A percentile compares a stretch with the other conserved stretches of the same genome.
Conservation (phyloP, 176 grass and related monocot genomes). For the Oryza glumipatula region DNA sequence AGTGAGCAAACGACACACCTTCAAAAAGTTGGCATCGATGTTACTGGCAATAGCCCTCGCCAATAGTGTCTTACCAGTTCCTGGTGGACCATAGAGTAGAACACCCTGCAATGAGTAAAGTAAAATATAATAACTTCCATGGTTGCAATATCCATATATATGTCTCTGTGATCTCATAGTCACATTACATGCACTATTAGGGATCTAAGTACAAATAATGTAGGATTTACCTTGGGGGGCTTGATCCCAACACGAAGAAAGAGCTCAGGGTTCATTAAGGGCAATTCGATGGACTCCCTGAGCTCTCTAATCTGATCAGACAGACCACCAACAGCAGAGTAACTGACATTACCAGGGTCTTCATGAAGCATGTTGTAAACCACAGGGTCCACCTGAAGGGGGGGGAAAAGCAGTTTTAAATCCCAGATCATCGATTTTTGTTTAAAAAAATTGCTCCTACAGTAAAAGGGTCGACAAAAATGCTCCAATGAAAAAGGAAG, state of each 20-base stretch:
- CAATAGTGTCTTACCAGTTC: constrained; percentile 94
- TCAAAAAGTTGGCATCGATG: constrained; percentile 97
- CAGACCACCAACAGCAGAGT: constrained; percentile 94
- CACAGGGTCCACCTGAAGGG: constrained; percentile 85
- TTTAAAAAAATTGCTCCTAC: not conserved
- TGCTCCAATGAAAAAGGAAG: constrained; percentile 12
- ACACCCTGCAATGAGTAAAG: constrained; percentile 68
- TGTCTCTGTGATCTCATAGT: not conserved
- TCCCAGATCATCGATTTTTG: constrained; percentile 1
- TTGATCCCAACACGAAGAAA: constrained; percentile 97
- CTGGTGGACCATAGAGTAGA: constrained; percentile 94
- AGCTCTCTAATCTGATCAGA: constrained; percentile 98
- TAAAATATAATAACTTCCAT: constrained; percentile 16
- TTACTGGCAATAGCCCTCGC: constrained; percentile 99
- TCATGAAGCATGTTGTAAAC: constrained; percentile 99
- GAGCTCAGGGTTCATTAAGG: constrained; percentile 96
- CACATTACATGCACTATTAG: not conserved
- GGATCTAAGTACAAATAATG: not conserved
- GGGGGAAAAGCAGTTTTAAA: constrained; percentile 20
- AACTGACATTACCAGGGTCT: constrained; percentile 99
- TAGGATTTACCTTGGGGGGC: constrained; percentile 80
- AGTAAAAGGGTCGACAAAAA: constrained; percentile 23
- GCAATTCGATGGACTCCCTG: constrained; percentile 95
- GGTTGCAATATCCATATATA: constrained; percentile 1
- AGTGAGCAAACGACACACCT: constrained; percentile 52